phyloP scores from a whole-genome alignment of 257 asterid genomes.

The Handroanthus guayacan region DNA sequence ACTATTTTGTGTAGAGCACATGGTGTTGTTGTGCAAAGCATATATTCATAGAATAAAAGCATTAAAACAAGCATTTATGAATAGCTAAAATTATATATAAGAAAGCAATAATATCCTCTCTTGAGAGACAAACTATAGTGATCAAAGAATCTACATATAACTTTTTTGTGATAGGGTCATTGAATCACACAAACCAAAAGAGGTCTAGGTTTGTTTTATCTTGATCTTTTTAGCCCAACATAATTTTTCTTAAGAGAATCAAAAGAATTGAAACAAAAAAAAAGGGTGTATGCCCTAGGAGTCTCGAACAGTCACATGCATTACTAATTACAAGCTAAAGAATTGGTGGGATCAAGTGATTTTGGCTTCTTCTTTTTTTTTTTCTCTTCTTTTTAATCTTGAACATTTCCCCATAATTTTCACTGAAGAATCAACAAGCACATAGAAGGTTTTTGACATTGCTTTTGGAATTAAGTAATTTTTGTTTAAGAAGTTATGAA shows the following conservation, averaged over 20 bases:
- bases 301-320: not conserved
- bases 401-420: too few relatives aligned
- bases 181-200: not conserved
- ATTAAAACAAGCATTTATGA: not conserved
- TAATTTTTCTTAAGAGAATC: slow-evolving; percentile 1
- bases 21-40: slow-evolving; percentile 1
- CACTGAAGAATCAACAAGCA: too few relatives aligned
- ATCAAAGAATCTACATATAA: slow-evolving; percentile 12
- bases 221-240: not conserved
- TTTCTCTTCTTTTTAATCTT: too few relatives aligned
- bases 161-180: slow-evolving; percentile 16
- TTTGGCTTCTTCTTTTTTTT: too few relatives aligned
- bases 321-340: too few relatives aligned
- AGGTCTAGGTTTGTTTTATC: not conserved
- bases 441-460: too few relatives aligned
- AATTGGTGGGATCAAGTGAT: too few relatives aligned
- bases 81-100: not conserved
- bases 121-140: not conserved
- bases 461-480: too few relatives aligned
- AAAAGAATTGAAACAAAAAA: not conserved
- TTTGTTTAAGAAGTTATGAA: too few relatives aligned
- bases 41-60: slow-evolving; percentile 8
- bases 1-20: not conserved
- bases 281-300: not conserved
- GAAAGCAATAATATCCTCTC: not conserved